Base-by-base conservation (phyloP, 805 yeast species). In the Kockiozyma suomiensis region DNA sequence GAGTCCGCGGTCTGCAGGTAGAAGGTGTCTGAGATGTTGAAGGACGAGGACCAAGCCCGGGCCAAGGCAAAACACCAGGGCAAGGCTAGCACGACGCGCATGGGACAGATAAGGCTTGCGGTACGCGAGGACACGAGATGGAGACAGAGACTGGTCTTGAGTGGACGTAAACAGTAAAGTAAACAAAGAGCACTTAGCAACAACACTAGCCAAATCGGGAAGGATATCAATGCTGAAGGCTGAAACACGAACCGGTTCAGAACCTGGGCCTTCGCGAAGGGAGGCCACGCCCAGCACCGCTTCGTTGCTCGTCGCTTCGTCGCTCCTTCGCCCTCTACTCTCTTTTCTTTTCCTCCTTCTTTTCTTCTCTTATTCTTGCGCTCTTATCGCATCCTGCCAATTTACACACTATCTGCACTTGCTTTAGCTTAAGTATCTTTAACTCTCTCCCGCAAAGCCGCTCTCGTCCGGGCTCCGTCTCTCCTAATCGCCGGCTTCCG, bases 1-100 rank as follows among this genome's bases (percentile, higher is more conserved):
- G 54, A 50, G 53, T 49, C 53, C 10, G 49, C n/a, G 3, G 63
- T 17, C 40, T 64, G 66, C 30, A 64, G 3, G 46, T 50, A 64
- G 56, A 43, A 58, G 13, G 25, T 43, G 32, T 38, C 47, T 7
- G 62, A 53, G 37, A 61, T 15, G 32, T 48, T 50, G 52, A 61
- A 61, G 46, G 65, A 54, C 13, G 41, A 58, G 12, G 65, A 38
- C 58, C 58, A 56, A 8, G 58, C 61, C 10, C 21, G 30, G 21
- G 50, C 58, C 28, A 4, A 12, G 32, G 40, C 38, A n/a, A 19
- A 19, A 4, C 45, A 15, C 32, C 17, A 30, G 23, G 40, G 47
- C 23, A 51, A 23, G 38, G 19, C 42, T n/a, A 38, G 42, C 42
- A 10, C 42, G n/a, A n/a, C n/a, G 42, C 42, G 42, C 42, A 38